Conservation (phyloP, 805 yeast species). For the Saccharomycopsis sp. region DNA sequence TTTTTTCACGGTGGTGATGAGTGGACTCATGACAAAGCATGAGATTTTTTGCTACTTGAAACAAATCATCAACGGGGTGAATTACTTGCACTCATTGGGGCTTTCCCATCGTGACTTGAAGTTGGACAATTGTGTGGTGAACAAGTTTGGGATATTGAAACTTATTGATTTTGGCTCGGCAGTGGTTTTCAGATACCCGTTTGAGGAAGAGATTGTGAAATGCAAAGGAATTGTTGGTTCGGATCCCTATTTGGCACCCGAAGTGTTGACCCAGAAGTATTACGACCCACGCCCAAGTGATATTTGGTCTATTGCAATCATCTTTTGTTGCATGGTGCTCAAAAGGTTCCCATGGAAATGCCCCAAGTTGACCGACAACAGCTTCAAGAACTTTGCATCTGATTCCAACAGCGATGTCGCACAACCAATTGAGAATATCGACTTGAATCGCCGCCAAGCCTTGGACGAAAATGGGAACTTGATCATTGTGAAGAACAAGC, state of each 20-base stretch:
- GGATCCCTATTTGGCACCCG: conserved; percentile 84
- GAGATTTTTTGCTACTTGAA: conserved; percentile 77
- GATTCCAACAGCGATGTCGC: conserved; percentile 24
- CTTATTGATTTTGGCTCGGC: conserved; percentile 81
- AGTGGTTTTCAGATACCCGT: conserved; percentile 73
- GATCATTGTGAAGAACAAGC: conserved; percentile 31
- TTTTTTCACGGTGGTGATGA: conserved; percentile 81
- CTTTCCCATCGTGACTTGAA: conserved; percentile 77
- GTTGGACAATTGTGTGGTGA: conserved; percentile 75
- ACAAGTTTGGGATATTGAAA: conserved; percentile 63
- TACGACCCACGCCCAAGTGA: conserved; percentile 77
- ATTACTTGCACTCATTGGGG: conserved; percentile 67
- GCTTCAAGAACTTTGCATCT: conserved; percentile 54
- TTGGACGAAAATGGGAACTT: conserved; percentile 22
- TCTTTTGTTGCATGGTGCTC: conserved; percentile 79
- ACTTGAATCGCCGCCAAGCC: conserved; percentile 20
- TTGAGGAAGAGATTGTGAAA: conserved; percentile 47
- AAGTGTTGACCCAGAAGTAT: conserved; percentile 45
- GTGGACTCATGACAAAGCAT: conserved; percentile 70
- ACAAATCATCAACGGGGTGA: conserved; percentile 66
- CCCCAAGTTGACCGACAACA: conserved; percentile 61
- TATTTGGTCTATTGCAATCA: conserved; percentile 78
- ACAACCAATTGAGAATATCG: conserved; percentile 4
- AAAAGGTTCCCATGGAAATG: conserved; percentile 86
- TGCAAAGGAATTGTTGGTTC: conserved; percentile 79